phyloP scores from a whole-genome alignment of 2,329 filamentous ascomycete genomes.

The Trichoderma sp. region DNA sequence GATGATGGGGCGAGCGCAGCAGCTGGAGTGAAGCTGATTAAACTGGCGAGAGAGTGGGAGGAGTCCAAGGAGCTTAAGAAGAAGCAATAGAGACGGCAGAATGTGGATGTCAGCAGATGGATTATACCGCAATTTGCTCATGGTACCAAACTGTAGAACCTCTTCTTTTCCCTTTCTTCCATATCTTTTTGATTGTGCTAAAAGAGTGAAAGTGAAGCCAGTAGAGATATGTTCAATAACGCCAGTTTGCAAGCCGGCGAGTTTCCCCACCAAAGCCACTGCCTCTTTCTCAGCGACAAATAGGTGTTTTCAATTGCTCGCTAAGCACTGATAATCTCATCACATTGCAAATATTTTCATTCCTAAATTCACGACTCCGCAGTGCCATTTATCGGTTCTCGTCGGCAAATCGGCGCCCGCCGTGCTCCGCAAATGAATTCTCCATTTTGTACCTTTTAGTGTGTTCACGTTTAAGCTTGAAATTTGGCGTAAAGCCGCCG shows the following conservation, averaged over 20 bases:
- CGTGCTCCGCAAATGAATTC: slow-evolving; percentile 9
- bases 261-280: too few relatives aligned
- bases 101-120: not conserved
- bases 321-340: not conserved
- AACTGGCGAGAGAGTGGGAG: slow-evolving; percentile 33
- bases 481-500: not conserved
- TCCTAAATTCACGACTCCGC: not conserved
- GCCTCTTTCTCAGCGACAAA: not conserved
- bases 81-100: not conserved
- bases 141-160: not conserved
- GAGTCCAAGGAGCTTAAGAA: slow-evolving; percentile 19
- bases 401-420: slow-evolving; percentile 17
- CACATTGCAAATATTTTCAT: not conserved
- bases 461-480: slow-evolving; percentile 9
- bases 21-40: slow-evolving; percentile 40
- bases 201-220: not conserved
- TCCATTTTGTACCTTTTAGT: not conserved
- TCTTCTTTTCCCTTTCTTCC: not conserved
- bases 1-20: slow-evolving; percentile 42
- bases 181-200: not conserved
- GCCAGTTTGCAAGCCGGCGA: not conserved
- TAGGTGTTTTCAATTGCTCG: not conserved
- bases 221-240: not conserved
- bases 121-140: not conserved
- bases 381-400: slow-evolving; percentile 6